Evolutionary conservation across 2,329 filamentous ascomycete genomes (phyloP).

Genomic region (Aureobasidium melanogenum): DNA sequence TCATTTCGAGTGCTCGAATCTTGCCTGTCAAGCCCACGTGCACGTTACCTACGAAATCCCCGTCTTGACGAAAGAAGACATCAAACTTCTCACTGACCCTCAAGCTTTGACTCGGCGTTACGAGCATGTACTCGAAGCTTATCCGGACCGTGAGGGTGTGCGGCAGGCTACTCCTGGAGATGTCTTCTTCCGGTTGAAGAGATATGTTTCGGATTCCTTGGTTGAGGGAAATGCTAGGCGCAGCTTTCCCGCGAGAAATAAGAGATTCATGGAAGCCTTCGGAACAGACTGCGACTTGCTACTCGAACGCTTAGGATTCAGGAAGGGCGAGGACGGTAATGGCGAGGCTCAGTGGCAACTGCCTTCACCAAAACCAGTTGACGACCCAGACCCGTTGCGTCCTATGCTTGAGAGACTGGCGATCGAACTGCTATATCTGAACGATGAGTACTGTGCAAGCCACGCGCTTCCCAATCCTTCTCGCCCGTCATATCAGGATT

Average conservation of each 20-base stretch:
- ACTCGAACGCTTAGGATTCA: conserved; percentile 51
- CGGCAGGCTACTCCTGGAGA: conserved; percentile 44
- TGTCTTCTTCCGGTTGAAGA: conserved; percentile 47
- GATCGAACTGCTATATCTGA: conserved; percentile 47
- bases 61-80: conserved; percentile 39
- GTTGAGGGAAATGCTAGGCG: conserved; percentile 41
- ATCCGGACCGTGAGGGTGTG: conserved; percentile 47
- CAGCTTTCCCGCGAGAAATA: conserved; percentile 51
- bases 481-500: conserved; percentile 22
- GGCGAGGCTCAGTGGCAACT: conserved; percentile 21
- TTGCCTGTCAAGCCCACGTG: conserved; percentile 46
- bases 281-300: conserved; percentile 52
- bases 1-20: conserved; percentile 50
- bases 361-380: conserved; percentile 18
- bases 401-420: conserved; percentile 50
- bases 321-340: conserved; percentile 20
- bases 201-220: conserved; percentile 53
- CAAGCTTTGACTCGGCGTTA: conserved; percentile 44
- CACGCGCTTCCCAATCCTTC: conserved; percentile 18
- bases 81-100: conserved; percentile 46
- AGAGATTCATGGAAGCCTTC: conserved; percentile 55
- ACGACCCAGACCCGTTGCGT: conserved; percentile 21
- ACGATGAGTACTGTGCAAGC: conserved; percentile 28
- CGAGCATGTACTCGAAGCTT: conserved; percentile 40
- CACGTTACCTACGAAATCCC: conserved; percentile 46